Base-by-base conservation (phyloP, 2,329 filamentous ascomycete genomes). In the Xylaria sp. region DNA sequence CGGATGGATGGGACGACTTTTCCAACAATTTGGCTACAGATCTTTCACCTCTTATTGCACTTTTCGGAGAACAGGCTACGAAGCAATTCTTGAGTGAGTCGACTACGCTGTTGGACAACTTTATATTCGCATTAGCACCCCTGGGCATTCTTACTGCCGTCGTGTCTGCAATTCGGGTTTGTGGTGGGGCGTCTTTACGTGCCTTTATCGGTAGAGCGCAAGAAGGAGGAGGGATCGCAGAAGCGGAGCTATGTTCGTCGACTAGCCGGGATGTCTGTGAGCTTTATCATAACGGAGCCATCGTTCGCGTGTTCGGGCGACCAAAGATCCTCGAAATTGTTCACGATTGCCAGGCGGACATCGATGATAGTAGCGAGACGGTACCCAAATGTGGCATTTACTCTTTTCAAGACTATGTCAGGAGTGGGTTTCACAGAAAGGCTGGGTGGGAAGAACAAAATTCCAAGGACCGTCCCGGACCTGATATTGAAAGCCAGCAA, bases 101-200 rank as follows among this genome's bases (percentile, higher is more conserved):
- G n/a, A 29, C 37, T 5, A 35, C 31, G 1, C 9, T 56, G 3
- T 56, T 71, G 0, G 77, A 78, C 47, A 66, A 71, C 31, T 63
- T 77, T 25, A 72, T 77, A 3, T 70, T 77, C 6, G 74, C 75
- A 1, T 71, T 76, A 64, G 74, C 67, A 0, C 76, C 76, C 0
- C 31, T 79, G 0, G 79, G 79, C 0, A 76, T 81, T 25, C 60
- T 81, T 11, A 81, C 79, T 0, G 71, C 72, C 0, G 62, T 81
- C 1, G 53, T 75, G 0, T 71, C 72, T 0, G 71, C 66, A 0
- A 75, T 77, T 40, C 69, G 75, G 5, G 48, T 52, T 1, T 17
- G 48, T 40, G 77, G 73, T 1, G 58, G 35, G 1, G 29, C 71
- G 0, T 72, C 67, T 1, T 63, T 79, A 1, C 71, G 73, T 15